These are phyloP conservation scores for Paspalum vaginatum DNA, from an alignment of 176 grass and related monocot species.

Conservation along the genomic window DNA sequence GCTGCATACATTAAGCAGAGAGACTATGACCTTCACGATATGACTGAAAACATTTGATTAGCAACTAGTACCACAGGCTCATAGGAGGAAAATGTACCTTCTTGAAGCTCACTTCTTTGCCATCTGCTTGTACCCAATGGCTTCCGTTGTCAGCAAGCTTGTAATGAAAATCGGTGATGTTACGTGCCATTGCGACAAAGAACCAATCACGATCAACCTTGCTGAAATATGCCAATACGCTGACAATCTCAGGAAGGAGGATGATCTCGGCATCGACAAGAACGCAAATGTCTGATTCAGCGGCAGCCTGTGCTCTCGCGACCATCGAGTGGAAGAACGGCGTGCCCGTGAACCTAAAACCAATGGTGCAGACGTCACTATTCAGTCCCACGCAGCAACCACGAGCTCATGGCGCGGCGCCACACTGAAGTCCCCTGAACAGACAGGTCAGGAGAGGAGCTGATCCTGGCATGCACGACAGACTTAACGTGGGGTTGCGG, in stretches of 20 bases:
- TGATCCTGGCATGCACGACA: background rate
- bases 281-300: conserved; percentile 60
- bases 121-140: conserved; percentile 47
- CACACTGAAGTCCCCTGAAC: background rate
- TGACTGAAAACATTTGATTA: conserved; percentile 18
- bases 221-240: conserved; percentile 37
- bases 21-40: conserved; percentile 91
- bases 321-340: conserved; percentile 91
- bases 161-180: conserved; percentile 45
- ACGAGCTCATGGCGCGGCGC: background rate
- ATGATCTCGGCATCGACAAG: conserved; percentile 65
- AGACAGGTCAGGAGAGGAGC: background rate
- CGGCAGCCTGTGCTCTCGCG: conserved; percentile 55
- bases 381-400: background rate
- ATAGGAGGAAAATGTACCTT: conserved; percentile 43
- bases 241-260: conserved; percentile 61
- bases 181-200: conserved; percentile 58
- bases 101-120: conserved; percentile 39
- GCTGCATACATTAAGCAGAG: conserved; percentile 78
- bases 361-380: background rate
- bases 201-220: conserved; percentile 63
- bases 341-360: conserved; percentile 70
- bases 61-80: too few relatives aligned
- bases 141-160: conserved; percentile 41
- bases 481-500: too few relatives aligned